phyloP scores from a whole-genome alignment of 2,329 filamentous ascomycete genomes.

The Calycina herbarum region DNA sequence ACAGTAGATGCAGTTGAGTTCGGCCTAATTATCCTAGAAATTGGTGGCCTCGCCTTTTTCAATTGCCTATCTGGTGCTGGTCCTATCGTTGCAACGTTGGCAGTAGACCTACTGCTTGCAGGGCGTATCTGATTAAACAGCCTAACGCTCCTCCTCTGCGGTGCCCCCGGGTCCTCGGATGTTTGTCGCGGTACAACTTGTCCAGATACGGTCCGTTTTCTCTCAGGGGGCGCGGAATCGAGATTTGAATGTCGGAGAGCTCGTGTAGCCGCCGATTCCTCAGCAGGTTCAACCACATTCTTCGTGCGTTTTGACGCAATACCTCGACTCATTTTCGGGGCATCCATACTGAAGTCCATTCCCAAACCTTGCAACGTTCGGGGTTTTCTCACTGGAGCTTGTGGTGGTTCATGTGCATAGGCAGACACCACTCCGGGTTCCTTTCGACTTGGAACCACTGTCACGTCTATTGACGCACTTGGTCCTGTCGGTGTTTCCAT shows the following conservation, averaged over 20 bases:
- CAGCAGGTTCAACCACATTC: constrained; percentile 34
- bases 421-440: constrained; percentile 33
- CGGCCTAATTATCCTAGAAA: constrained; percentile 65
- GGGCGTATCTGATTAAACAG: constrained; percentile 71
- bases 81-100: constrained; percentile 59
- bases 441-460: constrained; percentile 31
- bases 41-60: constrained; percentile 78
- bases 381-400: constrained; percentile 46
- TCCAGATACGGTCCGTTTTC: constrained; percentile 91
- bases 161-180: constrained; percentile 62
- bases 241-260: constrained; percentile 29
- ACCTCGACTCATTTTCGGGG: constrained; percentile 38
- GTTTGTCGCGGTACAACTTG: constrained; percentile 59
- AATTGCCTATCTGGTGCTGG: constrained; percentile 68
- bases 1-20: constrained; percentile 69
- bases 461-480: constrained; percentile 42
- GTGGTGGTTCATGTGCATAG: constrained; percentile 45
- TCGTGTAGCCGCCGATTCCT: constrained; percentile 33
- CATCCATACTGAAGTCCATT: constrained; percentile 39
- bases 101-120: constrained; percentile 41
- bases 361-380: constrained; percentile 35
- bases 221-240: constrained; percentile 51
- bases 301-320: constrained; percentile 36
- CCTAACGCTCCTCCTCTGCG: constrained; percentile 70
- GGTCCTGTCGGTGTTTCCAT: constrained; percentile 63